Conservation (phyloP, 2,329 filamentous ascomycete genomes). For the Coleophoma eucalyptorum region DNA sequence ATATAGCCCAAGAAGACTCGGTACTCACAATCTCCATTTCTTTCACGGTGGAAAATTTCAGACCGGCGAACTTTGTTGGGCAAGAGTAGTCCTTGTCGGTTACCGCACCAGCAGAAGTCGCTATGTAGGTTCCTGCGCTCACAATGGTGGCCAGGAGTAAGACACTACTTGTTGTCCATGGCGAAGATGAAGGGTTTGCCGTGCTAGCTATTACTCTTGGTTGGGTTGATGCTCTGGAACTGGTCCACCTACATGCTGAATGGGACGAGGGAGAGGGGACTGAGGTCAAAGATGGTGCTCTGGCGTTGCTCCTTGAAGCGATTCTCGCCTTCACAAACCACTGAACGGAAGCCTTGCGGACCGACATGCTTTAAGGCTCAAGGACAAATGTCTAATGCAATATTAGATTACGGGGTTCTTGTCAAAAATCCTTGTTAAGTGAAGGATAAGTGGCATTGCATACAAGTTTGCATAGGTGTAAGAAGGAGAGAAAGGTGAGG, state of each 20-base stretch:
- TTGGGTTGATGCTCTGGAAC: slow-evolving; percentile 1
- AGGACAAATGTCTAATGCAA: no score
- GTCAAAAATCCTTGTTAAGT: no score
- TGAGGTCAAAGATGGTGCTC: not conserved
- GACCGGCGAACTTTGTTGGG: slow-evolving; percentile 20
- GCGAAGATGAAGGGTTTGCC: slow-evolving; percentile 1
- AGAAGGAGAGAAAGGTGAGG: no score
- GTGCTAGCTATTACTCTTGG: not conserved
- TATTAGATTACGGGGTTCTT: no score
- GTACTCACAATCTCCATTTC: slow-evolving; percentile 46
- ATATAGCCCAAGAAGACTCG: not conserved
- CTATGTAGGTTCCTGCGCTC: slow-evolving; percentile 13
- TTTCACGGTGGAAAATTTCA: slow-evolving; percentile 41
- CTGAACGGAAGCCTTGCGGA: slow-evolving; percentile 14
- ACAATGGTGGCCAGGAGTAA: slow-evolving; percentile 17
- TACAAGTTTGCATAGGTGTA: no score
- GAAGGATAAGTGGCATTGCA: no score
- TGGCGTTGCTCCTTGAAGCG: slow-evolving; percentile 7
- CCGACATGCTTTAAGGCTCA: not conserved
- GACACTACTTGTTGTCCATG: slow-evolving; percentile 20
- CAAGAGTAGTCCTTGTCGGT: slow-evolving; percentile 22
- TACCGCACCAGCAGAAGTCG: slow-evolving; percentile 6
- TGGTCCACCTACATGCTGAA: slow-evolving; percentile 8
- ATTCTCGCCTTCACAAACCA: slow-evolving; percentile 6
- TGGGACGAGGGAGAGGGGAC: not conserved